phyloP scores from a whole-genome alignment of 768 basidiomycete genomes.

The Pholiota conissans region DNA sequence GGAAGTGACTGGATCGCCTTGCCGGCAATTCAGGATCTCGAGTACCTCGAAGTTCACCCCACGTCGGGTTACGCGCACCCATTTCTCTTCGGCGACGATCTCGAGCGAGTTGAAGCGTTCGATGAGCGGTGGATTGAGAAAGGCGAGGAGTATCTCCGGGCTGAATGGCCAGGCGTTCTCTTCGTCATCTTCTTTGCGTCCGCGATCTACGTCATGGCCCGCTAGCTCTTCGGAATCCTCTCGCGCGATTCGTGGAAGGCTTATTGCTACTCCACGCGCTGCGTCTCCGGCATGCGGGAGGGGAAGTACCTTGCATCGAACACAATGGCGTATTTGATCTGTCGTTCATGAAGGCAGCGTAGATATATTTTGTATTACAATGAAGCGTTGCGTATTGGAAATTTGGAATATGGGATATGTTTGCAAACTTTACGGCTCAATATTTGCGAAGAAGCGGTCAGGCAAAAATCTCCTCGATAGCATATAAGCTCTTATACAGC shows the following conservation, averaged over 20 bases:
- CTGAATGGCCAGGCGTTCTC: not conserved
- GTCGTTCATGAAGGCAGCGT: too few relatives aligned
- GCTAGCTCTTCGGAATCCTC: not conserved
- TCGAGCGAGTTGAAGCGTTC: conserved; percentile 23
- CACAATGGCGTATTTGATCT: too few relatives aligned
- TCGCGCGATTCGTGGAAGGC: not conserved
- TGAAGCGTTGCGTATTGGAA: too few relatives aligned
- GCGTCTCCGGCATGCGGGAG: not conserved
- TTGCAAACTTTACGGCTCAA: too few relatives aligned
- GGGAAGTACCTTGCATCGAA: not conserved
- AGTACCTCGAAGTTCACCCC: not conserved
- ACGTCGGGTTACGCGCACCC: not conserved
- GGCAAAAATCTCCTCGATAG: not conserved
- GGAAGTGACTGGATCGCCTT: too few relatives aligned
- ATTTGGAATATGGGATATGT: not conserved
- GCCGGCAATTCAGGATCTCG: not conserved
- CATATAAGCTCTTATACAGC: not conserved
- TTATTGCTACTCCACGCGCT: too few relatives aligned
- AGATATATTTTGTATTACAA: too few relatives aligned
- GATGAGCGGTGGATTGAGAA: not conserved
- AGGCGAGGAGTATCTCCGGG: too few relatives aligned
- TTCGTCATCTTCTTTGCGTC: not conserved
- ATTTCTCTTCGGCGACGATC: conserved; percentile 17
- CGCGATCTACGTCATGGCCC: conserved; percentile 5
- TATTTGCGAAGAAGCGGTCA: too few relatives aligned